Evolutionary conservation across 805 yeast species (phyloP).

Genomic region (Myxozyma lipomycoides): DNA sequence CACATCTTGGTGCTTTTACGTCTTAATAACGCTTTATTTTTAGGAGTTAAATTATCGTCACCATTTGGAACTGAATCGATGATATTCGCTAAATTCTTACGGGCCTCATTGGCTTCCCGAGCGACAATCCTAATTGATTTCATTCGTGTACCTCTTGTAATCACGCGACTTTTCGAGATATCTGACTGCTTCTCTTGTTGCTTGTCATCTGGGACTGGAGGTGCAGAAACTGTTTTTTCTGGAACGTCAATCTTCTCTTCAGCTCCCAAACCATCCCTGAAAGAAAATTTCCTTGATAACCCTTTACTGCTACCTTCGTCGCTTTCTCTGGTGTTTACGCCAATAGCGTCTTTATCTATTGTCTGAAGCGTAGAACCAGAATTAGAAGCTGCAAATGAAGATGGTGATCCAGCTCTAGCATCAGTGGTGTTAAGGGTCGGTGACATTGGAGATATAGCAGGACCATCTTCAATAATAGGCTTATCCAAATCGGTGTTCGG

Average conservation of each 20-base stretch:
- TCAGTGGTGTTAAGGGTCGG: conserved; percentile 6
- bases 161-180: conserved; percentile 26
- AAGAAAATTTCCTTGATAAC: conserved; percentile 24
- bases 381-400: neutral
- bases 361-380: neutral
- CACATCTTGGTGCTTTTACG: conserved; percentile 91
- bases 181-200: neutral
- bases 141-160: conserved; percentile 52
- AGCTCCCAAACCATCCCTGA: conserved; percentile 9
- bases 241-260: conserved; percentile 22
- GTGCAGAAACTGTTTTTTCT: conserved; percentile 4
- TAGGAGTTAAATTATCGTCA: conserved; percentile 9
- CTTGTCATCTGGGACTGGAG: conserved; percentile 6
- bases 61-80: neutral
- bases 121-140: conserved; percentile 93
- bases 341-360: neutral
- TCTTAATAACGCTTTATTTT: conserved; percentile 45
- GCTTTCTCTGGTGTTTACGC: neutral
- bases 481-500: conserved; percentile 90
- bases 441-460: conserved; percentile 14
- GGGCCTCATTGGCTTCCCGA: conserved; percentile 72
- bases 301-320: neutral
- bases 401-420: neutral
- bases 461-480: conserved; percentile 69
- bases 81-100: conserved; percentile 39